Percentiles rank a stretch among this genome's conserved stretches.
Conservation (phyloP, 257 asterid genomes). For the Nicotiana undulata region DNA sequence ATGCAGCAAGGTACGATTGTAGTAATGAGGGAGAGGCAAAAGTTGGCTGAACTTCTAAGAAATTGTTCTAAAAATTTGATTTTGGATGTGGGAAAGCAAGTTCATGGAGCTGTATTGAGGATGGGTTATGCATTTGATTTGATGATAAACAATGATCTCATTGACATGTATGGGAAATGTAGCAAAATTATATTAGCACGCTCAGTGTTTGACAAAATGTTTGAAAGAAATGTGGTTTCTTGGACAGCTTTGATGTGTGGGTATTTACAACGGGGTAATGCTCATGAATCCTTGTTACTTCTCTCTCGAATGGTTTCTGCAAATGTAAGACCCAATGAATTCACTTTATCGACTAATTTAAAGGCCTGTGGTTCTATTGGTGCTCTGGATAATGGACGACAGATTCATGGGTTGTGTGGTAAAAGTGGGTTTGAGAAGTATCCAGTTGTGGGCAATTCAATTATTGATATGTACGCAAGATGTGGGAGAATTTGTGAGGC, state of each 20-base stretch:
- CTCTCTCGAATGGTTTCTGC: conserved; percentile 33
- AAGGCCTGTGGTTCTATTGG: conserved; percentile 48
- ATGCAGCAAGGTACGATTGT: conserved; percentile 12
- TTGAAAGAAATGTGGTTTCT: conserved; percentile 45
- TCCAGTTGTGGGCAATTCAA: conserved; percentile 46
- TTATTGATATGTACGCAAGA: conserved; percentile 50
- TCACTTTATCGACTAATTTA: conserved; percentile 44
- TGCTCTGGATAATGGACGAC: conserved; percentile 33
- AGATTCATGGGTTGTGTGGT: conserved; percentile 38
- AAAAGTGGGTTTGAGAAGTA: conserved; percentile 42
- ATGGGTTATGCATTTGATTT: conserved; percentile 35
- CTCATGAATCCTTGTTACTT: conserved; percentile 28
- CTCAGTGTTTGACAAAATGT: conserved; percentile 44
- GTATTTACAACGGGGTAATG: conserved; percentile 26
- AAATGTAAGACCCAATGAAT: conserved; percentile 40
- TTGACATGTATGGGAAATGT: conserved; percentile 46
- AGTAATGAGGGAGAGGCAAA: conserved; percentile 34
- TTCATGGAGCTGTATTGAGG: conserved; percentile 41
- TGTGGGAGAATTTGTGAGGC: conserved; percentile 42
- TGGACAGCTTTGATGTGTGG: conserved; percentile 59
- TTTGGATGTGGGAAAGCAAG: conserved; percentile 35
- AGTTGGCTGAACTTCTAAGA: conserved; percentile 34
- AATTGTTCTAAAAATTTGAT: conserved; percentile 36
- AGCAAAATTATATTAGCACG: conserved; percentile 29
- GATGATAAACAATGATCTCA: conserved; percentile 37